Conservation (phyloP, 1,139 yeast genomes). For the Zygoascus hellenicus region DNA sequence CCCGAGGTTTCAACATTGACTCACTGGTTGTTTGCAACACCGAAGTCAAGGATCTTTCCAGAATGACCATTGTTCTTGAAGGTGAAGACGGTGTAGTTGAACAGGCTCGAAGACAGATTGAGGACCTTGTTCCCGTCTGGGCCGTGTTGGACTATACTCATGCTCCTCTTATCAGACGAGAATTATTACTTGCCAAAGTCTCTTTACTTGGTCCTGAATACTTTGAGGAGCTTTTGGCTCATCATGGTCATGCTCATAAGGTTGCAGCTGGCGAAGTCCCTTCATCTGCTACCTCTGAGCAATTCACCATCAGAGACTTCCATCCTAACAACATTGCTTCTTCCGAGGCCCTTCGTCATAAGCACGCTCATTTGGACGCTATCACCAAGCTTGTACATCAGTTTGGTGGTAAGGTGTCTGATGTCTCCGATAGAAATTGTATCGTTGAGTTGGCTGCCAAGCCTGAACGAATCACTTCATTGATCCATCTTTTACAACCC, state of each 20-base stretch:
- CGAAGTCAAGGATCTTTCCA: slow-evolving; percentile 87
- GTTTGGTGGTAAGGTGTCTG: slow-evolving; percentile 91
- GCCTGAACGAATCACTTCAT: slow-evolving; percentile 81
- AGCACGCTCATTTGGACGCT: slow-evolving; percentile 81
- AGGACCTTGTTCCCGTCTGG: slow-evolving; percentile 95
- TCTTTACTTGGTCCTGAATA: slow-evolving; percentile 94
- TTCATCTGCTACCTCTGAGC: slow-evolving; percentile 18
- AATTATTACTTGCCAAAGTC: slow-evolving; percentile 82
- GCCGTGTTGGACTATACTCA: slow-evolving; percentile 93
- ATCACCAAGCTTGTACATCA: slow-evolving; percentile 73
- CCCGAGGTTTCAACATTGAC: slow-evolving; percentile 96
- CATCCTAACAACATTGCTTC: slow-evolving; percentile 91
- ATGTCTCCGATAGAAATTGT: slow-evolving; percentile 88
- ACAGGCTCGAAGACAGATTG: slow-evolving; percentile 98
- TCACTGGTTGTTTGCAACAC: slow-evolving; percentile 95
- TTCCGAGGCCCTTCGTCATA: slow-evolving; percentile 89
- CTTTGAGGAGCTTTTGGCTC: slow-evolving; percentile 88
- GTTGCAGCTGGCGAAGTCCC: slow-evolving; percentile 27
- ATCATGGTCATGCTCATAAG: slow-evolving; percentile 53
- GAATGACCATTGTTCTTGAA: slow-evolving; percentile 92
- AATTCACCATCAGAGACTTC: slow-evolving; percentile 30
- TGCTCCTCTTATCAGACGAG: slow-evolving; percentile 86
- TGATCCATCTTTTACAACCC: slow-evolving; percentile 84
- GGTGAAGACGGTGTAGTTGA: slow-evolving; percentile 97
- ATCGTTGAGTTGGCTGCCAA: slow-evolving; percentile 92